Percentiles rank a stretch among this genome's conserved stretches.
Evolutionary conservation across 495 filamentous ascomycete species (phyloP).

Genomic region (Pseudevernia furfuracea): DNA sequence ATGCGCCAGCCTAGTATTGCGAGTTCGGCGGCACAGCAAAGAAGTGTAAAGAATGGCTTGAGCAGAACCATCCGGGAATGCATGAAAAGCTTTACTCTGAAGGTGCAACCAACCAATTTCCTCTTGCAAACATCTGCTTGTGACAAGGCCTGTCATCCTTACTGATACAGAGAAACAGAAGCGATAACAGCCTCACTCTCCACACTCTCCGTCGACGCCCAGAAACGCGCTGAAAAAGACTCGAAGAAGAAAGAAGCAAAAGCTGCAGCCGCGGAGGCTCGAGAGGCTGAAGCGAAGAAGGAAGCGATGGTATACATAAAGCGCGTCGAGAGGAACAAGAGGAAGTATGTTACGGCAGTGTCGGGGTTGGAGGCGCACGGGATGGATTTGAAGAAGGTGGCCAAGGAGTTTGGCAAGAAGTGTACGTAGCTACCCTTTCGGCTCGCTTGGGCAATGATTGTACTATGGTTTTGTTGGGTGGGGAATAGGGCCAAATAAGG

Average conservation of each 20-base stretch:
- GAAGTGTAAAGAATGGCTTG: conserved; percentile 94
- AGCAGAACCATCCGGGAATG: conserved; percentile 62
- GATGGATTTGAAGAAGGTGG: conserved; percentile 67
- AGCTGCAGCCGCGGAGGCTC: conserved; percentile 73
- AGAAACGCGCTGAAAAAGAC: conserved; percentile 88
- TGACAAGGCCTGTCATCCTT: conserved; percentile 9
- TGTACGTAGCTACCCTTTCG: conserved; percentile 26
- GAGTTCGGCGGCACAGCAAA: conserved; percentile 97
- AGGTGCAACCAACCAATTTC: conserved; percentile 41
- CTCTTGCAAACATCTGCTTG: conserved; percentile 8
- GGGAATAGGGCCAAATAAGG: neutral
- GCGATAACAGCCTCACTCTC: conserved; percentile 74
- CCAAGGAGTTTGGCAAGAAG: conserved; percentile 83
- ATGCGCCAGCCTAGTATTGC: conserved; percentile 64
- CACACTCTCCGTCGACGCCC: conserved; percentile 76
- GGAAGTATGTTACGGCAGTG: conserved; percentile 92
- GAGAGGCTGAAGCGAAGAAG: conserved; percentile 67
- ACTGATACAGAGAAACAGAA: conserved; percentile 43
- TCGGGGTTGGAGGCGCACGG: conserved; percentile 82
- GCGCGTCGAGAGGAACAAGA: conserved; percentile 94
- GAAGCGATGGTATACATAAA: conserved; percentile 82
- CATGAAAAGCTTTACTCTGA: conserved; percentile 76
- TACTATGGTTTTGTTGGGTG: neutral
- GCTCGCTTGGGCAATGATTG: neutral
- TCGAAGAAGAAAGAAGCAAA: conserved; percentile 91